phyloP scores from a whole-genome alignment of 1,139 yeast species.

The Sugiyamaella japonica region DNA sequence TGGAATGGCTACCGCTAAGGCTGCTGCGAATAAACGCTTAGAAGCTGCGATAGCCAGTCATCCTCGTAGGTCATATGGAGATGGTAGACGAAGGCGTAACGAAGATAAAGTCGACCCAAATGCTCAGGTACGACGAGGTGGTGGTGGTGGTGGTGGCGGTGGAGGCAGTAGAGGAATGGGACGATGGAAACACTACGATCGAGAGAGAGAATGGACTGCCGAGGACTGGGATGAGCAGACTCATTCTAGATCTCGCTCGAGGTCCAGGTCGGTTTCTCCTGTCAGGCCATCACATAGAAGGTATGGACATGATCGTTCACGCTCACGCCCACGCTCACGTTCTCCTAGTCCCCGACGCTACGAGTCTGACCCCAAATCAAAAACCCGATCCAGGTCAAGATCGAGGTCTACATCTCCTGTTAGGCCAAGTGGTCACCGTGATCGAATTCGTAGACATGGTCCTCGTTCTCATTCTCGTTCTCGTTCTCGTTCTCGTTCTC shows the following conservation, averaged over 20 bases:
- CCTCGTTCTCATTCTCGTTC: background rate
- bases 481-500: background rate
- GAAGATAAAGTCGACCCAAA: background rate
- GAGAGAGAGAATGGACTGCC: background rate
- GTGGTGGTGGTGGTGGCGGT: background rate
- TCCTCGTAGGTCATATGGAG: background rate
- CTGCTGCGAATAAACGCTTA: constrained; percentile 26
- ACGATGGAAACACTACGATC: background rate
- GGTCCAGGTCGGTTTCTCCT: background rate
- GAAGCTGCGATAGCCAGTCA: constrained; percentile 19
- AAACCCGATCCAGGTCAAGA: constrained; percentile 3
- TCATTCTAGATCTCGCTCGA: background rate
- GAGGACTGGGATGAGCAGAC: constrained; percentile 3
- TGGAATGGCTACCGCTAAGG: constrained; percentile 27
- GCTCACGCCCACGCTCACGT: background rate
- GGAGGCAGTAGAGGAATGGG: background rate
- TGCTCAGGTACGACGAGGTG: background rate
- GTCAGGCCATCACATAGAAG: background rate
- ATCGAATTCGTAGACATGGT: background rate
- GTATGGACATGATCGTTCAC: background rate
- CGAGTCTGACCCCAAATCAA: background rate
- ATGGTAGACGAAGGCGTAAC: background rate
- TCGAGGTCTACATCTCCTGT: constrained; percentile 1
- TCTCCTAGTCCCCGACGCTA: background rate
- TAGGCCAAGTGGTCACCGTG: background rate